Evolutionary conservation across 441 rosid species (phyloP).

Genomic region (Populus hybrid): DNA sequence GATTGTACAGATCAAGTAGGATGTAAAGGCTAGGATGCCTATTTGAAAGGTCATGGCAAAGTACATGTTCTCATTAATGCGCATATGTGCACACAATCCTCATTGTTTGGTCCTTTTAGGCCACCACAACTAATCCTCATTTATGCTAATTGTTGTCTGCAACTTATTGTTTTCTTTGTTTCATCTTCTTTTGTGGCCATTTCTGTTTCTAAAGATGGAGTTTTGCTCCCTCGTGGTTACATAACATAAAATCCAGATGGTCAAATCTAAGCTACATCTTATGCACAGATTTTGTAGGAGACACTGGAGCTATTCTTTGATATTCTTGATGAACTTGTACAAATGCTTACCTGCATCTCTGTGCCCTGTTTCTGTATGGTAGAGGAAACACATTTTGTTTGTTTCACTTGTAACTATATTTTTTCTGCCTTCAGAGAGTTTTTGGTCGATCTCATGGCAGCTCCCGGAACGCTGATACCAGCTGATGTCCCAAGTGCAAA

Average conservation of each 20-base stretch:
- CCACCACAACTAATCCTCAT: not conserved
- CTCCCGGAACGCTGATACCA: slow-evolving; percentile 97
- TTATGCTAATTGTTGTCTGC: not conserved
- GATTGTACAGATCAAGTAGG: not conserved
- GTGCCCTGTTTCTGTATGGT: slow-evolving; percentile 1
- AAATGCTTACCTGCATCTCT: not conserved
- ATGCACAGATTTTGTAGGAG: not conserved
- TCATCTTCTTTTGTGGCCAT: not conserved
- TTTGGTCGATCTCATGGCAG: slow-evolving; percentile 99
- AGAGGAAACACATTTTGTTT: slow-evolving; percentile 9
- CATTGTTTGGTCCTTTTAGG: not conserved
- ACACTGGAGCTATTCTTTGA: not conserved
- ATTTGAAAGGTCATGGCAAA: not conserved
- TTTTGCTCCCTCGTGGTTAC: not conserved
- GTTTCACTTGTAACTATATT: slow-evolving; percentile 25
- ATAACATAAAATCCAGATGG: not conserved
- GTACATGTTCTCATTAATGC: not conserved
- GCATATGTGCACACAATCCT: not conserved
- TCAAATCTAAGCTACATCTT: not conserved
- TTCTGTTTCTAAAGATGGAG: not conserved
- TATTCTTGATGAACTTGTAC: not conserved
- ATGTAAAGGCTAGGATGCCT: not conserved
- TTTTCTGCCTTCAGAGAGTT: slow-evolving; percentile 68
- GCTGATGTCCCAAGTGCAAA: slow-evolving; percentile 72
- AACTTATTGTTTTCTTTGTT: not conserved